Base-by-base conservation (phyloP, 805 yeast genomes). In the Metschnikowia reukaufii region DNA sequence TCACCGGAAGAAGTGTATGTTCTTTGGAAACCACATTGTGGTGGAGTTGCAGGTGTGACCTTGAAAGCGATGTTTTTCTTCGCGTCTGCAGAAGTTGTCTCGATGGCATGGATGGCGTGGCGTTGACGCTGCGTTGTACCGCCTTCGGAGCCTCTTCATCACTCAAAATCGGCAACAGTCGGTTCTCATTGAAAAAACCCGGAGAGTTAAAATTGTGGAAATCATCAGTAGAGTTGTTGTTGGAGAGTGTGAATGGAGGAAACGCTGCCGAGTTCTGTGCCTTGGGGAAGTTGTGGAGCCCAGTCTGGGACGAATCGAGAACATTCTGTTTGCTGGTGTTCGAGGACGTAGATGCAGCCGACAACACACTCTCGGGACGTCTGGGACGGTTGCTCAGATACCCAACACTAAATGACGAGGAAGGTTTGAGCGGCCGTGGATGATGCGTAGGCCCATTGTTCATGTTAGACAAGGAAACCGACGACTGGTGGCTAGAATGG, bases 311-410 rank as follows among this genome's bases (percentile, higher is more conserved):
- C 12, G 51, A 17, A 29, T 55, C 59, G 18, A 55, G 39, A 9
- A 47, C 32, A 29, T 54, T 54, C 17, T 48, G 52, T 30, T 47
- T 50, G 42, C 54, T 50, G 9, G 58, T 52, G 29, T 54, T 60
- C 35, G 74, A 69, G 6, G 72, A 65, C 42, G 65, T 68, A 1
- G 74, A 71, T 6, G 73, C 60, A 4, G 70, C 55, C 6, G 75
- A 70, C 44, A 71, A 49, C 17, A 67, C 74, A 46, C 74, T 67
- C 49, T 70, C 73, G 4, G 77, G 74, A 25, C 76, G 46, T 34
- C 61, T 55, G 2, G 71, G 71, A 18, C 70, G 60, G 38, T 56
- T 52, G 18, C 60, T 59, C 40, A 54, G 66, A 50, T 56, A 53
- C 25, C 61, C 63, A 12, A 17, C 31, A n/a, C 40, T 44, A 20